phyloP scores from a whole-genome alignment of 176 grass and related monocot species.

The Alopecurus myosuroides region DNA sequence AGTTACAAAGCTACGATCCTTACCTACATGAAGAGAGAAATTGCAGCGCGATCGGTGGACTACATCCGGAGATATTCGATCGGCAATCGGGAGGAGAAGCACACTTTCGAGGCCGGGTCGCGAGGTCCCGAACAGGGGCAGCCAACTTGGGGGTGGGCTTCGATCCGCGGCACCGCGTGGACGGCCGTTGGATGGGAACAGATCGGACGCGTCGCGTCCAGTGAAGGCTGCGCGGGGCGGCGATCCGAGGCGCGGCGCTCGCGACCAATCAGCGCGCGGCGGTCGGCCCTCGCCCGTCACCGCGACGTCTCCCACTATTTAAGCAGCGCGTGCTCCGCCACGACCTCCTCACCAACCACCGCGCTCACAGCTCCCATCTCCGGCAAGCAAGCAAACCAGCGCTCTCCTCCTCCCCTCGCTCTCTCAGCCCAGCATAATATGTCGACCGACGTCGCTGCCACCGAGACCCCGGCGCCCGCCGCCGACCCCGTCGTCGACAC shows the following conservation, averaged over 20 bases:
- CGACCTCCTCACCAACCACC: slow-evolving; percentile 12
- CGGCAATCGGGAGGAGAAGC: slow-evolving; percentile 68
- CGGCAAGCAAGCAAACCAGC: not conserved
- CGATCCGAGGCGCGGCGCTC: slow-evolving; percentile 47
- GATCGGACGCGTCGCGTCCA: slow-evolving; percentile 43
- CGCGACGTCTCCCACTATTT: slow-evolving; percentile 40
- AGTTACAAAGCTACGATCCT: slow-evolving; percentile 25
- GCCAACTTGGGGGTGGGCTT: not conserved
- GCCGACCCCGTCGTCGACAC: not conserved
- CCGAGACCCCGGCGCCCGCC: not conserved
- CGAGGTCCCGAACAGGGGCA: not conserved
- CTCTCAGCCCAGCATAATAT: slow-evolving; percentile 24
- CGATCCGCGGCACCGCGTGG: slow-evolving; percentile 35
- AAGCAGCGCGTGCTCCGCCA: slow-evolving; percentile 33
- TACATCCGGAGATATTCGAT: not conserved
- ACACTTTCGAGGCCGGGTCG: slow-evolving; percentile 37
- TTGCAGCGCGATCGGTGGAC: rapidly evolving
- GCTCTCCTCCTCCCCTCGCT: not conserved
- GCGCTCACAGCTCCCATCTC: not conserved
- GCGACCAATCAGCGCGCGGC: slow-evolving; percentile 47
- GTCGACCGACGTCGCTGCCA: slow-evolving; percentile 41
- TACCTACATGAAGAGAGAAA: not conserved
- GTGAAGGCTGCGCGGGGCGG: not conserved
- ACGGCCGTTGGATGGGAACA: slow-evolving; percentile 11
- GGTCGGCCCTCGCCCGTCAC: slow-evolving; percentile 3